Percentiles rank a stretch among this genome's conserved stretches.
Conservation (phyloP, 1,284 basidiomycete genomes). For the Wolfiporia cocos region DNA sequence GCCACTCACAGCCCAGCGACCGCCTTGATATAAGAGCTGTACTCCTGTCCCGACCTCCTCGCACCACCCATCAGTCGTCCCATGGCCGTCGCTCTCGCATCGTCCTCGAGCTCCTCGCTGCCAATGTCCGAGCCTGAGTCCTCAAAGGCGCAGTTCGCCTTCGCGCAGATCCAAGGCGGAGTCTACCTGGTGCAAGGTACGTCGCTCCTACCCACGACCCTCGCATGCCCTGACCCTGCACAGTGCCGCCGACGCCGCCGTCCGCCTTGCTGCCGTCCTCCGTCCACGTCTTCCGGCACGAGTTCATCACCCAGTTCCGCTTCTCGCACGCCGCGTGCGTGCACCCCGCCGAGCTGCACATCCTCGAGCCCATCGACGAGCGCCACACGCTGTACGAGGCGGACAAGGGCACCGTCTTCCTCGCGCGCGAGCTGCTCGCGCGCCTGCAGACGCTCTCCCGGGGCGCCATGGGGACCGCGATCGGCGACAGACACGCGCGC, state of each 20-base stretch:
- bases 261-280: slow-evolving; percentile 29
- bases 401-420: slow-evolving; percentile 56
- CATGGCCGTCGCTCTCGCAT: not conserved
- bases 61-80: not conserved
- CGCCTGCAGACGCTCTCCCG: slow-evolving; percentile 33
- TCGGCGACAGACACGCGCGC: too few species aligned
- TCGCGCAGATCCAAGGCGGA: slow-evolving; percentile 28
- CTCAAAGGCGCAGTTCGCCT: slow-evolving; percentile 23
- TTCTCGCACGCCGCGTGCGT: slow-evolving; percentile 30
- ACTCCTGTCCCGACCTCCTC: not conserved
- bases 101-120: not conserved
- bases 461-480: too few species aligned
- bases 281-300: slow-evolving; percentile 32
- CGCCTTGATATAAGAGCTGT: not conserved
- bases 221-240: not conserved
- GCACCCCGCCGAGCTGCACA: slow-evolving; percentile 40
- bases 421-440: slow-evolving; percentile 51
- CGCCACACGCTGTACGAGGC: slow-evolving; percentile 48
- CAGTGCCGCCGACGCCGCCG: slow-evolving; percentile 3
- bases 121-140: not conserved
- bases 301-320: slow-evolving; percentile 37
- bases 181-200: slow-evolving; percentile 33
- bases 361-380: slow-evolving; percentile 49
- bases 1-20: not conserved
- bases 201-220: slow-evolving; percentile 5